These are phyloP conservation scores for Cadophora sp. DNA, from an alignment of 2,329 filamentous ascomycete genomes.

Conservation along the genomic window DNA sequence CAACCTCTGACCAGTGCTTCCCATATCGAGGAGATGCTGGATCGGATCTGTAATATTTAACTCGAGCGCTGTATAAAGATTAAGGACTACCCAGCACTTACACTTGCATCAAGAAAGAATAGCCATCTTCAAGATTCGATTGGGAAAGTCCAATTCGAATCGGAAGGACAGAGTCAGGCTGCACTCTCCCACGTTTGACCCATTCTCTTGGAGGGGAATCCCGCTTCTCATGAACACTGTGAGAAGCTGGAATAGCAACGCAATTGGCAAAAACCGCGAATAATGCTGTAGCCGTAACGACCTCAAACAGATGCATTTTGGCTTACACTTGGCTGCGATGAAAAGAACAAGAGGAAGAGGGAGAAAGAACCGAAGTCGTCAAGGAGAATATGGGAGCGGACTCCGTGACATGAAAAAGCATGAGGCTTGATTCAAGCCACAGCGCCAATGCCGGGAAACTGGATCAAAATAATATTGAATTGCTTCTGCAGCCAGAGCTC, in stretches of 20 bases:
- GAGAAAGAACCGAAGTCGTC: not conserved
- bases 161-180: constrained; percentile 44
- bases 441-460: not conserved
- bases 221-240: constrained; percentile 36
- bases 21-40: constrained; percentile 36
- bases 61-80: not conserved
- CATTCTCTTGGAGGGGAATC: constrained; percentile 28
- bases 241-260: constrained; percentile 18
- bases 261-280: not conserved
- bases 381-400: not conserved
- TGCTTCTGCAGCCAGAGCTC: constrained; percentile 1
- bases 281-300: not conserved
- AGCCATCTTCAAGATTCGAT: constrained; percentile 51
- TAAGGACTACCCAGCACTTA: constrained; percentile 11
- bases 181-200: constrained; percentile 33
- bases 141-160: constrained; percentile 54
- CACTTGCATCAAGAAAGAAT: constrained; percentile 51
- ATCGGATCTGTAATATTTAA: constrained; percentile 32
- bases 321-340: not conserved
- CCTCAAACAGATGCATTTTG: not conserved
- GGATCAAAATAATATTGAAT: not conserved
- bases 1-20: constrained; percentile 30
- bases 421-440: not conserved
- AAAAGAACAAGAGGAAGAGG: not conserved
- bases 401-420: not conserved